These are phyloP conservation scores for Rosa lucieae DNA, from an alignment of 306 rosid species.

Conservation along the genomic window DNA sequence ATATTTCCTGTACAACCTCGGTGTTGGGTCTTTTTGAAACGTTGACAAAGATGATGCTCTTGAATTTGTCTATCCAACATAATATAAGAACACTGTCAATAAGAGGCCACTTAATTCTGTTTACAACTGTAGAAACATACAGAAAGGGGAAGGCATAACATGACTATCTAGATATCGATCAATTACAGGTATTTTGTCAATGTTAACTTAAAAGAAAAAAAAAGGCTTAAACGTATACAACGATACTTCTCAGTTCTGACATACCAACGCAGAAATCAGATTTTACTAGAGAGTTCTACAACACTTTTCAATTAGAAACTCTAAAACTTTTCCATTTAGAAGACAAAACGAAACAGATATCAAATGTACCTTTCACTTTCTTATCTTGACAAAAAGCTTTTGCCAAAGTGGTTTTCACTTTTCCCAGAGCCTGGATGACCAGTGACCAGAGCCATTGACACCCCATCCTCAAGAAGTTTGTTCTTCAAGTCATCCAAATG, in stretches of 20 bases:
- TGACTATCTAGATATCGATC: not conserved
- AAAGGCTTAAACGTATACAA: too few relatives aligned
- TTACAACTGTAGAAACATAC: not conserved
- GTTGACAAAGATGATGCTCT: conserved; percentile 38
- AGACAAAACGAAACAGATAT: too few relatives aligned
- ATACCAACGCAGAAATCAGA: too few relatives aligned
- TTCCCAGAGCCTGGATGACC: conserved; percentile 56
- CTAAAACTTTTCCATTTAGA: too few relatives aligned
- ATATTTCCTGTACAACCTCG: conserved; percentile 34
- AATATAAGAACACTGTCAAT: conserved; percentile 12
- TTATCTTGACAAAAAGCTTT: conserved; percentile 38
- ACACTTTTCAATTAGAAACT: too few relatives aligned
- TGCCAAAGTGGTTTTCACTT: conserved; percentile 59
- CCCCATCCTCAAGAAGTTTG: conserved; percentile 29
- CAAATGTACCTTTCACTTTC: conserved; percentile 37
- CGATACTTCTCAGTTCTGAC: too few relatives aligned
- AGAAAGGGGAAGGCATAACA: not conserved
- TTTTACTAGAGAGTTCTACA: too few relatives aligned
- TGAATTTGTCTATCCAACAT: conserved; percentile 39
- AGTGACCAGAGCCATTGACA: conserved; percentile 37
- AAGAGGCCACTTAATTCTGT: not conserved
- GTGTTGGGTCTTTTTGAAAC: conserved; percentile 39
- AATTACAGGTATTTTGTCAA: not conserved
- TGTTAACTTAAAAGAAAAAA: too few relatives aligned
- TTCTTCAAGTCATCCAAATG: conserved; percentile 48